phyloP scores from a whole-genome alignment of 2,329 filamentous ascomycete genomes.

The Curvularia spicifera region DNA sequence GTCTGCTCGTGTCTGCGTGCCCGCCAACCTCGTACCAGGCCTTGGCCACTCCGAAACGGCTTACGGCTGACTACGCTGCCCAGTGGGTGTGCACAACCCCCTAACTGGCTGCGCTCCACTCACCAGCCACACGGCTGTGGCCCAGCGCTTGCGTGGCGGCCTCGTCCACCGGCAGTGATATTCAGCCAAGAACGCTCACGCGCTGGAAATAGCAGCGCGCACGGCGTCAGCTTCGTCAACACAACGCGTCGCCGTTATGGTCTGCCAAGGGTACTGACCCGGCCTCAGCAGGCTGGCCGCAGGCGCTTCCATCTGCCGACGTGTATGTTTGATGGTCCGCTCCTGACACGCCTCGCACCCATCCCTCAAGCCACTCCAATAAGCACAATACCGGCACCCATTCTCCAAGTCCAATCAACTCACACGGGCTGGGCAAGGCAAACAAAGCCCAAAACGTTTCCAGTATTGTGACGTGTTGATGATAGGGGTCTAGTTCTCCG shows the following conservation, averaged over 20 bases:
- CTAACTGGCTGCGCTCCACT: slow-evolving; percentile 2
- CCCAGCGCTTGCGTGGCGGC: slow-evolving; percentile 7
- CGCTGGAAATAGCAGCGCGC: neutral
- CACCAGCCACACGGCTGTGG: slow-evolving; percentile 17
- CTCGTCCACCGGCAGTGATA: neutral
- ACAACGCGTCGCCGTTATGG: neutral
- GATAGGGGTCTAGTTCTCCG: too few relatives aligned
- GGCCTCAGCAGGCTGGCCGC: neutral
- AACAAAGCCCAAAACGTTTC: neutral
- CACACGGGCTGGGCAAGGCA: neutral
- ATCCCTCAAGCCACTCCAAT: neutral
- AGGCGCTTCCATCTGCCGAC: neutral
- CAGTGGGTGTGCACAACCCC: neutral
- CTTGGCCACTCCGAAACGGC: slow-evolving; percentile 13
- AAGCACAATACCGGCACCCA: neutral
- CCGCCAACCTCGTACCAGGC: neutral
- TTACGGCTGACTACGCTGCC: slow-evolving; percentile 13
- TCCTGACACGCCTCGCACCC: neutral
- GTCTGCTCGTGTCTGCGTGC: neutral
- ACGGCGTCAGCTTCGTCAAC: neutral
- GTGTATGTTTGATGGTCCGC: neutral
- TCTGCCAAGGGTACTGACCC: too few relatives aligned
- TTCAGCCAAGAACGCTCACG: neutral
- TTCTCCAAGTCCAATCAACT: neutral
- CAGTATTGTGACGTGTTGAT: too few relatives aligned